Evolutionary conservation across 2,329 filamentous ascomycete genomes (phyloP).

Genomic region (Pseudogymnoascus sp.): DNA sequence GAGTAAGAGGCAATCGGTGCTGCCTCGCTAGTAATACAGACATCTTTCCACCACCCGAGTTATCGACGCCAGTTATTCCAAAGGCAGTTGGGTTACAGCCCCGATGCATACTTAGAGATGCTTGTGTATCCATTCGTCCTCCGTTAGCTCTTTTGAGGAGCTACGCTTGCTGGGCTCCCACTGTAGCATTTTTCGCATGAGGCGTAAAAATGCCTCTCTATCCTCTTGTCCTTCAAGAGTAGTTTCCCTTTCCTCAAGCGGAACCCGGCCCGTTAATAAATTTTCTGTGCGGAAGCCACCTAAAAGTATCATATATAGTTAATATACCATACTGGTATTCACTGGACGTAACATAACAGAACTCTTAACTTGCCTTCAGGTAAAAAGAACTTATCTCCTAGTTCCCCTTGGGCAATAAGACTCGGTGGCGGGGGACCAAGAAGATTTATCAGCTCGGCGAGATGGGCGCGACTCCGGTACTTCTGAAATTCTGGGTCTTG

Average conservation of each 20-base stretch:
- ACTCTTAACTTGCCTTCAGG: background rate
- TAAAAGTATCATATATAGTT: background rate
- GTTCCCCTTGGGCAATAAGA: background rate
- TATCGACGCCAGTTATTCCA: no score
- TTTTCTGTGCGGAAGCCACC: background rate
- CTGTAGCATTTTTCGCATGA: constrained; percentile 26
- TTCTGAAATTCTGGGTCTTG: background rate
- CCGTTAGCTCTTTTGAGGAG: constrained; percentile 26
- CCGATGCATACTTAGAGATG: background rate
- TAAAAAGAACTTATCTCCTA: background rate
- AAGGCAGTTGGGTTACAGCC: no score
- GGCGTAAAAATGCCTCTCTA: constrained; percentile 26
- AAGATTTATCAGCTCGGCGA: constrained; percentile 40
- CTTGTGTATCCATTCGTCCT: constrained; percentile 17
- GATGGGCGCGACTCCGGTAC: constrained; percentile 28
- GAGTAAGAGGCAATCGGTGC: no score
- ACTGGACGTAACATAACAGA: background rate
- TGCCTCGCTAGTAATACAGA: no score
- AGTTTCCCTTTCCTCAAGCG: constrained; percentile 33
- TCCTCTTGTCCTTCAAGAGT: constrained; percentile 28
- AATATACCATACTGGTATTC: background rate
- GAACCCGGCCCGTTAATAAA: constrained; percentile 19
- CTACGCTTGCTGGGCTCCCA: constrained; percentile 27
- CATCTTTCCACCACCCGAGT: no score
- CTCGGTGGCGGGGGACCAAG: constrained; percentile 36